Evolutionary conservation across 257 asterid genomes (phyloP).

Genomic region (Solanum phureja): DNA sequence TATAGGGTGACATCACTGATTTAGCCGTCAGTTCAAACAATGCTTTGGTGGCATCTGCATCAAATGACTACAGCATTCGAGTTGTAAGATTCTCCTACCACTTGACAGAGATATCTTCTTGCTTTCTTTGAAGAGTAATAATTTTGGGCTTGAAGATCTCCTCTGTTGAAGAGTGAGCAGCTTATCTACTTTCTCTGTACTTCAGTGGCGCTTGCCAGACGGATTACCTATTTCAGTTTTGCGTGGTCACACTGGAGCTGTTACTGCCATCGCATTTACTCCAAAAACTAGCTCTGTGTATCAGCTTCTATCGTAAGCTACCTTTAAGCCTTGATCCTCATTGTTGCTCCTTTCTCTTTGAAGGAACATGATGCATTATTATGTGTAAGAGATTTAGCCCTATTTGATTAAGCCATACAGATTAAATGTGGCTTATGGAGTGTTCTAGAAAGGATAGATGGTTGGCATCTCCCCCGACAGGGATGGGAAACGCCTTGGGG

Average conservation of each 20-base stretch:
- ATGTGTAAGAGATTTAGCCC: not conserved
- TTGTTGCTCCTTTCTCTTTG: not conserved
- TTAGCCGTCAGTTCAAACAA: constrained; percentile 88
- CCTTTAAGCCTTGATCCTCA: constrained; percentile 4
- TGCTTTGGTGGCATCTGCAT: constrained; percentile 83
- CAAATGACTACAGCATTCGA: constrained; percentile 92
- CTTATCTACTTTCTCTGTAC: constrained; percentile 8
- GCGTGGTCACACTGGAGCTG: constrained; percentile 91
- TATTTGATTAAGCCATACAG: not conserved
- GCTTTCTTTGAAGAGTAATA: constrained; percentile 13
- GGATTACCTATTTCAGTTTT: constrained; percentile 88
- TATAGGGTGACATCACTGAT: constrained; percentile 93
- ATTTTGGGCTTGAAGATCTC: not conserved
- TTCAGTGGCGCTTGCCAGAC: constrained; percentile 97
- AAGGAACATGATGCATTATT: not conserved
- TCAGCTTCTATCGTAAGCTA: constrained; percentile 90
- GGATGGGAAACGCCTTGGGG: not conserved
- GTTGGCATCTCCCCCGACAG: not conserved
- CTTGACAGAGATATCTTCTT: constrained; percentile 10
- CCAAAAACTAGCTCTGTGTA: constrained; percentile 58
- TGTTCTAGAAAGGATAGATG: not conserved
- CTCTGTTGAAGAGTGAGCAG: not conserved
- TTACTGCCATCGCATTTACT: constrained; percentile 91
- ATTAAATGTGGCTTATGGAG: not conserved
- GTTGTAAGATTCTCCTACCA: constrained; percentile 58